phyloP scores from a whole-genome alignment of 495 filamentous ascomycete genomes.

The Staphylotrichum tortipilum region DNA sequence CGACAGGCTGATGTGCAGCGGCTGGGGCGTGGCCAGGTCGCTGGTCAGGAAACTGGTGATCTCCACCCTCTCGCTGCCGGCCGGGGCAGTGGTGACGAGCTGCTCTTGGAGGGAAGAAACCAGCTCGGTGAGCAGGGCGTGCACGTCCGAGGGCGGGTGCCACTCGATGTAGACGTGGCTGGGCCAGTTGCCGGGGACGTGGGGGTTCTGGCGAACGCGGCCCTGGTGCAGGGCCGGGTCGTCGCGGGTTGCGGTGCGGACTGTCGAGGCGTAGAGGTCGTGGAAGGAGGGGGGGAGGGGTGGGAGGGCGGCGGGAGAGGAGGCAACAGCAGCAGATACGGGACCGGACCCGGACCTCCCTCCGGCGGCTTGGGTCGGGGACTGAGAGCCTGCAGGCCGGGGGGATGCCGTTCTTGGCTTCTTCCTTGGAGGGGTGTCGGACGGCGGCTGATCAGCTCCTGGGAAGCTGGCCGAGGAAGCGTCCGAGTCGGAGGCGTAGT shows the following conservation, averaged over 20 bases:
- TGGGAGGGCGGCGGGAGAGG: conserved; percentile 48
- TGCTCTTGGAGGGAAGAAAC: conserved; percentile 32
- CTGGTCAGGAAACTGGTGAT: conserved; percentile 60
- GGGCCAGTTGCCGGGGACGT: conserved; percentile 86
- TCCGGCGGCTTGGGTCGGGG: no score
- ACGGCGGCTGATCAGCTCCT: conserved; percentile 11
- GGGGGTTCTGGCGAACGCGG: conserved; percentile 69
- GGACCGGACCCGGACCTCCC: no score
- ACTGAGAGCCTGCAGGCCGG: no score
- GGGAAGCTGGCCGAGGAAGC: background rate
- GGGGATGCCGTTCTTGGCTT: conserved; percentile 5
- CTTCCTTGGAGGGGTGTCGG: conserved; percentile 2
- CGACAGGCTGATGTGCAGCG: conserved; percentile 86
- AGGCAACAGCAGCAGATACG: no score
- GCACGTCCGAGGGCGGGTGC: conserved; percentile 56
- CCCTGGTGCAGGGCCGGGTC: conserved; percentile 80
- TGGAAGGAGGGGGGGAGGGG: conserved; percentile 75
- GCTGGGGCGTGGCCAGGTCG: conserved; percentile 68
- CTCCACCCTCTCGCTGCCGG: background rate
- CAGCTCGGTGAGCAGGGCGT: conserved; percentile 44
- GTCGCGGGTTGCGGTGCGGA: conserved; percentile 65
- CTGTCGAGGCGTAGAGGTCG: conserved; percentile 78
- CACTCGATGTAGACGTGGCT: conserved; percentile 91
- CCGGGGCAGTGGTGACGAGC: no score
- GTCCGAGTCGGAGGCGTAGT: conserved; percentile 59